These are phyloP conservation scores for Eucalyptus shirleyi DNA, from an alignment of 345 rosid genomes.

Conservation along the genomic window DNA sequence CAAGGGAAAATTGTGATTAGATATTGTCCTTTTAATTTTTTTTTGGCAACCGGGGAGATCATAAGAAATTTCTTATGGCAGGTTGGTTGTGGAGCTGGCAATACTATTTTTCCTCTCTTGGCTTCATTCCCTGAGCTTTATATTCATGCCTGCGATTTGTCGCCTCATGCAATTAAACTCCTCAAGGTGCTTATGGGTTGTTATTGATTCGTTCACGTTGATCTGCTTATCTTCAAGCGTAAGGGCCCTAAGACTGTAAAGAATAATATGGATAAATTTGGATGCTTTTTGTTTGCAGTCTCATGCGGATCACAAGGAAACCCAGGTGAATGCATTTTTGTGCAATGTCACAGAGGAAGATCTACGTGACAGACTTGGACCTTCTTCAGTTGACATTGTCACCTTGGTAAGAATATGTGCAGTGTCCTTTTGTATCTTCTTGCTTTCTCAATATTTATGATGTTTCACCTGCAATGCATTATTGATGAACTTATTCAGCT, in stretches of 20 bases:
- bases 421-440: not conserved
- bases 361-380: constrained; percentile 16
- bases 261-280: not conserved
- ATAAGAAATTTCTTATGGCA: not conserved
- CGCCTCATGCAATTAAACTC: constrained; percentile 23
- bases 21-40: not conserved
- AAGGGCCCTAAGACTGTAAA: not conserved
- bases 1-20: not conserved
- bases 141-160: constrained; percentile 47
- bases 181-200: constrained; percentile 21
- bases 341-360: constrained; percentile 25
- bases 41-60: not conserved
- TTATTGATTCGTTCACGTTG: not conserved
- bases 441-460: not conserved
- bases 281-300: constrained; percentile 15
- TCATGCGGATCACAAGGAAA: constrained; percentile 17
- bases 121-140: constrained; percentile 28
- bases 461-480: not conserved
- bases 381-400: constrained; percentile 42
- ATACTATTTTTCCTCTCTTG: constrained; percentile 47
- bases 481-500: not conserved
- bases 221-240: not conserved
- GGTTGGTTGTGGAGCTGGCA: constrained; percentile 57
- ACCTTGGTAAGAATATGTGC: constrained; percentile 21
- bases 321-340: constrained; percentile 23